Percentiles rank a stretch among this genome's conserved stretches.
These are phyloP conservation scores for Xylaria telfairii DNA, from an alignment of 495 filamentous ascomycete species.

Conservation along the genomic window DNA sequence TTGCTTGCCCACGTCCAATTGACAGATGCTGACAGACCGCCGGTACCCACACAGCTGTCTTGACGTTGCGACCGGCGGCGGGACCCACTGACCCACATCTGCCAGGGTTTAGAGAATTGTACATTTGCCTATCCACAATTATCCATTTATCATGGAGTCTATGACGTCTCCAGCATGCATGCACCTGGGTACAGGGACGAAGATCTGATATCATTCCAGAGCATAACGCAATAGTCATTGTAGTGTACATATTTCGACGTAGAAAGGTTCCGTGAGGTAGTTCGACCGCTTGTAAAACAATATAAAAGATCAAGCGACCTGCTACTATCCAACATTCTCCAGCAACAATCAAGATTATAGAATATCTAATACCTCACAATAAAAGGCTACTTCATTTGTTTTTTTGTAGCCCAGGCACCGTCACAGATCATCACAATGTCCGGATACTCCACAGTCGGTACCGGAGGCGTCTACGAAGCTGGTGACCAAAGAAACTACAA, in stretches of 20 bases:
- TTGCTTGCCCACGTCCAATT: not conserved
- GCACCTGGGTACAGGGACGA: not conserved
- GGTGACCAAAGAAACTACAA: constrained; percentile 75
- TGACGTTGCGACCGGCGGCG: no score
- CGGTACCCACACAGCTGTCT: no score
- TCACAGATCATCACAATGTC: constrained; percentile 39
- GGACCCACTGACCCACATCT: not conserved
- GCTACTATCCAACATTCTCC: not conserved
- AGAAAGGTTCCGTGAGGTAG: not conserved
- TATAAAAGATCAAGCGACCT: not conserved
- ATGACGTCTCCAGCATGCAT: no score
- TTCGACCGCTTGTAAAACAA: not conserved
- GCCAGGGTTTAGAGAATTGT: not conserved
- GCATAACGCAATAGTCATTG: not conserved
- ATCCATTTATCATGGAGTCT: not conserved
- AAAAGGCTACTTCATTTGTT: not conserved
- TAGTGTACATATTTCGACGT: constrained; percentile 16
- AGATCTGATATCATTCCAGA: constrained; percentile 10
- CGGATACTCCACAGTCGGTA: constrained; percentile 50
- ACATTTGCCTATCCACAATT: not conserved
- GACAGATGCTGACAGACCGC: not conserved
- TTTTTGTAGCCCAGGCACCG: not conserved
- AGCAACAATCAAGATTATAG: not conserved
- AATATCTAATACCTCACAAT: not conserved
- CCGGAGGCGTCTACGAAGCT: constrained; percentile 48